phyloP scores from a whole-genome alignment of 1,284 basidiomycete genomes.

The Puccinia triticina region DNA sequence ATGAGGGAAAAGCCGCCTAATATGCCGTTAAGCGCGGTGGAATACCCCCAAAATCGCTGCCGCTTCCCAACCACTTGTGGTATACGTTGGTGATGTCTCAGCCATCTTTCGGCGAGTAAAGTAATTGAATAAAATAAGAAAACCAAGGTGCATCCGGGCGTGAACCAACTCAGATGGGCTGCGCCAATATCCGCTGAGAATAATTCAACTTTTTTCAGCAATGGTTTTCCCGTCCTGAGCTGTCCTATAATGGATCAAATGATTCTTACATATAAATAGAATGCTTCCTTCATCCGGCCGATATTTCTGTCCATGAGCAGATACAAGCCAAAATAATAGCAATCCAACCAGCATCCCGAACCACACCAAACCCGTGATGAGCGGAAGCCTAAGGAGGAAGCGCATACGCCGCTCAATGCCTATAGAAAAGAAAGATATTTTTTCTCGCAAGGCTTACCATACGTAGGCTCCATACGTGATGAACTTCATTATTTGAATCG shows the following conservation, averaged over 20 bases:
- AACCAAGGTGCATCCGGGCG: constrained; percentile 17
- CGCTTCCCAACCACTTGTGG: constrained; percentile 3
- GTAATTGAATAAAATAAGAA: constrained; percentile 14
- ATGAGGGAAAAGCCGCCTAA: constrained; percentile 30
- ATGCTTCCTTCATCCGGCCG: constrained; percentile 15
- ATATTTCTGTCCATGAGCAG: constrained; percentile 18
- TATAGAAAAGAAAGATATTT: not conserved
- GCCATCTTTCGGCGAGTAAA: constrained; percentile 25
- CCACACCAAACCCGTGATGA: constrained; percentile 22
- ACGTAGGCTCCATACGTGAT: constrained; percentile 45
- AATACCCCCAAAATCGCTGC: constrained; percentile 26
- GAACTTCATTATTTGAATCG: constrained; percentile 32
- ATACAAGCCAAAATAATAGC: constrained; percentile 28
- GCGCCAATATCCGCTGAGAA: constrained; percentile 18
- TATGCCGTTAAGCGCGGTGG: constrained; percentile 9
- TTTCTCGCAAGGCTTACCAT: constrained; percentile 16
- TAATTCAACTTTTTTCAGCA: not conserved
- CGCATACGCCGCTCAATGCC: constrained; percentile 15
- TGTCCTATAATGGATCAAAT: not conserved
- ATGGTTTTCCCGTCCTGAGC: not conserved
- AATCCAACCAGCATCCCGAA: constrained; percentile 19
- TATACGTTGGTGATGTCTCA: constrained; percentile 16
- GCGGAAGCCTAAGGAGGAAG: constrained; percentile 24
- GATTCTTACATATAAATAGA: constrained; percentile 26
- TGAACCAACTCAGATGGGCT: constrained; percentile 25